These are phyloP conservation scores for Leucocoprinus sp. DNA, from an alignment of 768 basidiomycete species.

Conservation along the genomic window DNA sequence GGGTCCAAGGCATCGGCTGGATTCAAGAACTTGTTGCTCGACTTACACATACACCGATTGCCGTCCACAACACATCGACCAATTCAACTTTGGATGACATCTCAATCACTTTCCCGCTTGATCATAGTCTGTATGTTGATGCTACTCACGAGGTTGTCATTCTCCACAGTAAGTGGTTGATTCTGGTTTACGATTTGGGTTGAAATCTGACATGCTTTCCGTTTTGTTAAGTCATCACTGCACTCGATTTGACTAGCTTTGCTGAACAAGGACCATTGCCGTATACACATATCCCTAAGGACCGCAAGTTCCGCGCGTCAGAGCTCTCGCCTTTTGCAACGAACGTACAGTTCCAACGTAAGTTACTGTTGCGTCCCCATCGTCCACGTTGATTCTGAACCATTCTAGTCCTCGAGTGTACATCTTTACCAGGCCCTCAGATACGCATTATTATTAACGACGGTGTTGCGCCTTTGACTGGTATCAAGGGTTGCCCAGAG, in stretches of 20 bases:
- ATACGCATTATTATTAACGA: slow-evolving; percentile 87
- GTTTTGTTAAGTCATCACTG: slow-evolving; percentile 55
- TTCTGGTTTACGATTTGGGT: background rate
- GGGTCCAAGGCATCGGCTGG: slow-evolving; percentile 58
- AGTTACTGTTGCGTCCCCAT: slow-evolving; percentile 15
- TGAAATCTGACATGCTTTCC: background rate
- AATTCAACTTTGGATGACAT: slow-evolving; percentile 60
- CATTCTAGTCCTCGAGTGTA: slow-evolving; percentile 55
- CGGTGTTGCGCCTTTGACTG: slow-evolving; percentile 72
- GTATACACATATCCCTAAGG: slow-evolving; percentile 55
- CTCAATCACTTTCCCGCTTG: slow-evolving; percentile 44
- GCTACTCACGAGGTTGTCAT: too few species aligned
- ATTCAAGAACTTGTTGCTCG: slow-evolving; percentile 66
- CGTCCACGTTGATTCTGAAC: background rate
- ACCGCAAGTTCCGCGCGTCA: slow-evolving; percentile 63
- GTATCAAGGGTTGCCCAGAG: slow-evolving; percentile 63
- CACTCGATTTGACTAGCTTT: slow-evolving; percentile 73
- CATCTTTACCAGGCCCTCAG: slow-evolving; percentile 40
- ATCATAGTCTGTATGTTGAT: slow-evolving; percentile 60
- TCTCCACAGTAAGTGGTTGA: slow-evolving; percentile 6
- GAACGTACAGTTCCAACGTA: slow-evolving; percentile 85
- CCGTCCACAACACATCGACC: slow-evolving; percentile 47
- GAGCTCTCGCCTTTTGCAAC: slow-evolving; percentile 83
- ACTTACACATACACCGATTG: slow-evolving; percentile 52
- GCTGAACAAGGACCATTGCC: slow-evolving; percentile 70